Percentiles rank a stretch among this genome's conserved stretches.
These are phyloP conservation scores for Plasmopara muralis DNA, from an alignment of 352 stramenopile genomes.

Conservation along the genomic window DNA sequence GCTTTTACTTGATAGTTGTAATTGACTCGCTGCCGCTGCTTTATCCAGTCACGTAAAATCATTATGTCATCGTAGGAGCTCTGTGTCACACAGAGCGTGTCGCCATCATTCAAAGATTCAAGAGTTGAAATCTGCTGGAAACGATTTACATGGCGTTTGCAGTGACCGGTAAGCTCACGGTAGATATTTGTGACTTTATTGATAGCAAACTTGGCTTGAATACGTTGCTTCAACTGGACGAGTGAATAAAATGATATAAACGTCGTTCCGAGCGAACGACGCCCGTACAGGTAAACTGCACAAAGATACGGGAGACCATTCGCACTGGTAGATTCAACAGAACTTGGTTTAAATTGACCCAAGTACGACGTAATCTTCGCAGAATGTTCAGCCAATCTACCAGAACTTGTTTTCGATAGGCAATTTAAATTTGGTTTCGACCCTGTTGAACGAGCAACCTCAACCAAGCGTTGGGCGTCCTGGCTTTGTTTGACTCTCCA, in stretches of 20 bases:
- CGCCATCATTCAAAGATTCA: conserved; percentile 38
- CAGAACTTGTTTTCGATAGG: conserved; percentile 2
- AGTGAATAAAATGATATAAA: conserved; percentile 49
- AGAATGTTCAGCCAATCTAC: neutral
- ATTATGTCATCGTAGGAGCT: conserved; percentile 64
- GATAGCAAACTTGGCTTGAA: conserved; percentile 24
- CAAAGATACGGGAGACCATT: conserved; percentile 29
- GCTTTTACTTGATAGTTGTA: conserved; percentile 20
- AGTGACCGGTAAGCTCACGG: conserved; percentile 24
- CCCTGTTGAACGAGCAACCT: conserved; percentile 22
- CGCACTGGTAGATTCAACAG: neutral
- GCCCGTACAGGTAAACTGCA: conserved; percentile 45
- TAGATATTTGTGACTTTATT: conserved; percentile 36
- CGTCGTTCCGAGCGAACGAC: conserved; percentile 28
- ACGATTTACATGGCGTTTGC: conserved; percentile 8
- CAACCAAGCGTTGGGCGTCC: conserved; percentile 16
- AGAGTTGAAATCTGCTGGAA: conserved; percentile 38
- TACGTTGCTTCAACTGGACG: conserved; percentile 32
- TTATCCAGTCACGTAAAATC: conserved; percentile 63
- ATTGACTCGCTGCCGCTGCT: conserved; percentile 31
- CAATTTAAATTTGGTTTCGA: neutral
- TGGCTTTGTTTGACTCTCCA: conserved; percentile 17
- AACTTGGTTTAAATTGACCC: conserved; percentile 18
- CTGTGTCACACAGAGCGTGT: conserved; percentile 51
- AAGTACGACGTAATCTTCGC: conserved; percentile 20